A percentile compares a stretch with the other conserved stretches of the same genome.
phyloP scores from a whole-genome alignment of 2,329 filamentous ascomycete genomes.

The Hypoxylon sp. region DNA sequence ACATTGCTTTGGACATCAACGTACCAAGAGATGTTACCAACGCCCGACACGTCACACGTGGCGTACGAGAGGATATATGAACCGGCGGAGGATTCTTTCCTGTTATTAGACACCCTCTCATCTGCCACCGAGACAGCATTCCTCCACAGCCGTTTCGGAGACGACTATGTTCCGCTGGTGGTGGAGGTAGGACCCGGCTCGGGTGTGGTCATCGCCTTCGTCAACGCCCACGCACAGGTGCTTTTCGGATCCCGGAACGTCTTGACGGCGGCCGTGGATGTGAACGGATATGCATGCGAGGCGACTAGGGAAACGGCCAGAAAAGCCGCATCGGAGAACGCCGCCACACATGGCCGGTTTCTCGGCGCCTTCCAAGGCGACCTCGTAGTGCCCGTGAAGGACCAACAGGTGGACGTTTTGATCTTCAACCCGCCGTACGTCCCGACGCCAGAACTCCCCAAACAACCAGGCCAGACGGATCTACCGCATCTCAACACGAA shows the following conservation, averaged over 20 bases:
- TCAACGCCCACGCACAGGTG: slow-evolving; percentile 74
- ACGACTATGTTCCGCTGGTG: slow-evolving; percentile 63
- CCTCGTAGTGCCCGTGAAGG: slow-evolving; percentile 68
- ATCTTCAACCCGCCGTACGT: slow-evolving; percentile 99
- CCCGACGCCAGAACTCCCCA: slow-evolving; percentile 79
- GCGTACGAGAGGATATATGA: slow-evolving; percentile 90
- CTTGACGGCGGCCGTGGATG: slow-evolving; percentile 80
- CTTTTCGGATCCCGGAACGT: slow-evolving; percentile 79
- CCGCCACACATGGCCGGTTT: slow-evolving; percentile 57
- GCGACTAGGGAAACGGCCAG: slow-evolving; percentile 76
- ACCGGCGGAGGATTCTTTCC: slow-evolving; percentile 93
- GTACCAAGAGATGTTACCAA: slow-evolving; percentile 77
- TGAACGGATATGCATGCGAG: slow-evolving; percentile 83
- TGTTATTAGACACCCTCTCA: slow-evolving; percentile 91
- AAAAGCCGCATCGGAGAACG: slow-evolving; percentile 52
- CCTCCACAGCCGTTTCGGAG: slow-evolving; percentile 68
- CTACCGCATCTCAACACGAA: slow-evolving; percentile 40
- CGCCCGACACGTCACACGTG: slow-evolving; percentile 91
- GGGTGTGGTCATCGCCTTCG: slow-evolving; percentile 90
- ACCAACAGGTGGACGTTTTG: slow-evolving; percentile 76
- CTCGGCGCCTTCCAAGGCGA: slow-evolving; percentile 76
- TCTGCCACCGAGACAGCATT: slow-evolving; percentile 73
- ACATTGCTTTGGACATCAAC: slow-evolving; percentile 4
- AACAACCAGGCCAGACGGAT: slow-evolving; percentile 50
- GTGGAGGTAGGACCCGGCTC: slow-evolving; percentile 92